Conservation (phyloP, 108 stramenopile genomes). For the Thalassiosira profunda region DNA sequence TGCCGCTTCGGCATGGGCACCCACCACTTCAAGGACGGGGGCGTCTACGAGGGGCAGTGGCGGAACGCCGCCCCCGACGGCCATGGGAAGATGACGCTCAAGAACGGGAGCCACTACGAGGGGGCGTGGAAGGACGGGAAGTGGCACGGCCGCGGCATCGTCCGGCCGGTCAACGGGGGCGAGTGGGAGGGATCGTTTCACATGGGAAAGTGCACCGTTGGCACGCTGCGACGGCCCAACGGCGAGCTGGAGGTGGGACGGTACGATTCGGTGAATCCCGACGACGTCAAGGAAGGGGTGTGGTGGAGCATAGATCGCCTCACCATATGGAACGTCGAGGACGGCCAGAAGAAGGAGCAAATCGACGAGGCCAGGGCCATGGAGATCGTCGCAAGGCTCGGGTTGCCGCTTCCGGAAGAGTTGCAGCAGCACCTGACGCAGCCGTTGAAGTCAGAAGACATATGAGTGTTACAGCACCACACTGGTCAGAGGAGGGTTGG, state of each 20-base stretch:
- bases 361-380: conserved; percentile 18
- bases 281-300: conserved; percentile 50
- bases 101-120: conserved; percentile 47
- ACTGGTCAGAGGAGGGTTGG: no score
- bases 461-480: no score
- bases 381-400: conserved; percentile 35
- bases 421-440: no score
- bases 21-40: conserved; percentile 52
- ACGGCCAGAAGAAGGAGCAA: conserved; percentile 41
- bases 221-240: conserved; percentile 44
- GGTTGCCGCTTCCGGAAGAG: conserved; percentile 32
- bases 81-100: conserved; percentile 48
- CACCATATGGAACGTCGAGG: conserved; percentile 31
- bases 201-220: conserved; percentile 38
- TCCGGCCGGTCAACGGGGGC: conserved; percentile 45
- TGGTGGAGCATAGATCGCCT: conserved; percentile 50
- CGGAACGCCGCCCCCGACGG: conserved; percentile 52
- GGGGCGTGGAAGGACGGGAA: conserved; percentile 55
- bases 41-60: conserved; percentile 61
- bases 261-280: conserved; percentile 51
- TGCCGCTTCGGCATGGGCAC: conserved; percentile 49
- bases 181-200: conserved; percentile 46
- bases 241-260: conserved; percentile 46
- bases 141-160: conserved; percentile 50
- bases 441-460: no score